Evolutionary conservation across 805 yeast species (phyloP).

Genomic region (Candida cerambycidarum): DNA sequence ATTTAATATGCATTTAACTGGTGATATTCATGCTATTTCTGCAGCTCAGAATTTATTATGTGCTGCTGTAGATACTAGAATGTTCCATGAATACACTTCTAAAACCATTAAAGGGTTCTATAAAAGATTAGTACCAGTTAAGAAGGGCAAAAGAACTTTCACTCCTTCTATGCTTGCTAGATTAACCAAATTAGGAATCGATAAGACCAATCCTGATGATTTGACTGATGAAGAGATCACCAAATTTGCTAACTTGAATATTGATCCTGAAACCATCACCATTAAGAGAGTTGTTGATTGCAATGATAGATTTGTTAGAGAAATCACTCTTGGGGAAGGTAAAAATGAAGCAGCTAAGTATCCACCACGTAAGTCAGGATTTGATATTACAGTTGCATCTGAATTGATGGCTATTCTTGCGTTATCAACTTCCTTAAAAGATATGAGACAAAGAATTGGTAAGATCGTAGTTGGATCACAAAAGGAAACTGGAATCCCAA

Average conservation of each 20-base stretch:
- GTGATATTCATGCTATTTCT: slow-evolving; percentile 83
- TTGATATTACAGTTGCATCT: slow-evolving; percentile 94
- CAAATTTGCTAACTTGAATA: slow-evolving; percentile 78
- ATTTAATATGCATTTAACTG: slow-evolving; percentile 82
- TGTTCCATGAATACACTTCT: slow-evolving; percentile 81
- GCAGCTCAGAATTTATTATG: slow-evolving; percentile 79
- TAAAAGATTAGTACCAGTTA: slow-evolving; percentile 81
- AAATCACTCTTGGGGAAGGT: slow-evolving; percentile 86
- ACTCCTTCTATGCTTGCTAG: slow-evolving; percentile 78
- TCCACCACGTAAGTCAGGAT: slow-evolving; percentile 80
- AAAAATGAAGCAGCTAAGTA: slow-evolving; percentile 82
- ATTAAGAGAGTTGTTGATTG: slow-evolving; percentile 93
- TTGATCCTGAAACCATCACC: slow-evolving; percentile 86
- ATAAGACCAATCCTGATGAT: slow-evolving; percentile 74
- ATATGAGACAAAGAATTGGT: slow-evolving; percentile 86
- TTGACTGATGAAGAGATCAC: slow-evolving; percentile 74
- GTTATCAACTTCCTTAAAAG: slow-evolving; percentile 70
- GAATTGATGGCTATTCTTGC: slow-evolving; percentile 97
- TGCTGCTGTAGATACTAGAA: slow-evolving; percentile 84
- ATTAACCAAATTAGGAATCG: slow-evolving; percentile 76
- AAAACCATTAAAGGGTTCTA: slow-evolving; percentile 74
- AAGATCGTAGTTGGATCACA: slow-evolving; percentile 86
- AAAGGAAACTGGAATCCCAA: slow-evolving; percentile 62
- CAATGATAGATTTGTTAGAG: slow-evolving; percentile 88
- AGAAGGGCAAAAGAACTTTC: slow-evolving; percentile 76